Evolutionary conservation across 2,329 filamentous ascomycete species (phyloP).

Genomic region (Penicillium glabrum): DNA sequence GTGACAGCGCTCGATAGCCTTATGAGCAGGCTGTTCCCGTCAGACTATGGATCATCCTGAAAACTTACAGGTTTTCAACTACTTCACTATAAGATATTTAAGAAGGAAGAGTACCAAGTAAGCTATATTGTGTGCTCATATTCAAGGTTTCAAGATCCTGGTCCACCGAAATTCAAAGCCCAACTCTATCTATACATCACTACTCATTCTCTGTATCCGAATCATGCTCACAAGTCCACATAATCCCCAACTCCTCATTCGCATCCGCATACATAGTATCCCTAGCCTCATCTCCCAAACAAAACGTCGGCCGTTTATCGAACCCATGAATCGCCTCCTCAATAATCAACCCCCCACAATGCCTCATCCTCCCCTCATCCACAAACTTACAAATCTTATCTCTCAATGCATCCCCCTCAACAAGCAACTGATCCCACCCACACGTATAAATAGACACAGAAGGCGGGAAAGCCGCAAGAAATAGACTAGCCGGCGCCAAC

Average conservation of each 20-base stretch:
- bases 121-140: no score
- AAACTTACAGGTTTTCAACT: no score
- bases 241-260: constrained; percentile 12
- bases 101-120: no score
- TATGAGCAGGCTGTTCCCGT: no score
- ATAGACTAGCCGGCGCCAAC: constrained; percentile 5
- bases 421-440: constrained; percentile 23
- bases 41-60: no score
- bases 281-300: constrained; percentile 7
- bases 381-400: constrained; percentile 14
- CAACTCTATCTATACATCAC: not conserved
- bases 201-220: not conserved
- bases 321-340: constrained; percentile 20
- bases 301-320: constrained; percentile 23
- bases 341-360: constrained; percentile 16
- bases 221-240: constrained; percentile 13
- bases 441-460: constrained; percentile 21
- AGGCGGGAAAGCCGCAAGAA: constrained; percentile 13
- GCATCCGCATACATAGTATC: constrained; percentile 23
- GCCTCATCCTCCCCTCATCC: constrained; percentile 7
- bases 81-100: no score
- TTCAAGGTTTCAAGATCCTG: no score
- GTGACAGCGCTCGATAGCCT: no score
- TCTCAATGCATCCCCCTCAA: constrained; percentile 19
- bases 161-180: accelerated